Conservation (phyloP, 495 filamentous ascomycete genomes). For the Aspergillus nanangensis region DNA sequence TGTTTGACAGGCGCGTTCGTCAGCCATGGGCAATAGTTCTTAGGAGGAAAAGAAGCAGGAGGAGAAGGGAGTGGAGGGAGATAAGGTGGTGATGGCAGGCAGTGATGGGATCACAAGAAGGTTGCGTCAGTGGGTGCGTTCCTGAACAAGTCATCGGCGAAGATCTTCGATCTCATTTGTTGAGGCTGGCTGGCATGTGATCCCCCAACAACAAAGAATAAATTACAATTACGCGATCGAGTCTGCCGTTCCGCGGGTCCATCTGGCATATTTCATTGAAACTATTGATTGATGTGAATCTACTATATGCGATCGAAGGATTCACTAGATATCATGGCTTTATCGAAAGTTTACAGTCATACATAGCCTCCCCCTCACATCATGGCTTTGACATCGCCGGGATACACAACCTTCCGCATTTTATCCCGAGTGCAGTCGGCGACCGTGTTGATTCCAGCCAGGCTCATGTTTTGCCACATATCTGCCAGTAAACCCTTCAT, state of each 20-base stretch:
- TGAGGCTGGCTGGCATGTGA: background rate
- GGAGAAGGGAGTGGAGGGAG: too few species aligned
- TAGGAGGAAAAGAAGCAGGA: too few species aligned
- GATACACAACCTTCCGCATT: slow-evolving; percentile 49
- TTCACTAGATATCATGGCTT: too few species aligned
- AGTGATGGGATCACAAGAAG: background rate
- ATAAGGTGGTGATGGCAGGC: background rate
- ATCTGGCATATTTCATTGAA: too few species aligned
- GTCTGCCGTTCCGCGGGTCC: too few species aligned
- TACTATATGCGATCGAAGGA: too few species aligned
- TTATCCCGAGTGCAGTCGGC: slow-evolving; percentile 46
- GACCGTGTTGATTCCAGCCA: slow-evolving; percentile 51
- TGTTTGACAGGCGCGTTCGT: background rate
- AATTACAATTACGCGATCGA: too few species aligned
- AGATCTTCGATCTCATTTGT: slow-evolving; percentile 2
- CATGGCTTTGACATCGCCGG: slow-evolving; percentile 46
- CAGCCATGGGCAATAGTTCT: slow-evolving; percentile 11
- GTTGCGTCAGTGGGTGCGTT: slow-evolving; percentile 11
- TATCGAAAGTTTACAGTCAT: too few species aligned
- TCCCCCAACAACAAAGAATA: background rate
- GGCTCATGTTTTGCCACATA: slow-evolving; percentile 55
- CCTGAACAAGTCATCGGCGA: slow-evolving; percentile 3
- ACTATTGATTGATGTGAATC: too few species aligned
- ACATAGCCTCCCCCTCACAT: too few species aligned
- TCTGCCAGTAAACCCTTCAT: slow-evolving; percentile 54